Conservation (phyloP, 2,329 filamentous ascomycete genomes). For the Colletotrichum sp. region DNA sequence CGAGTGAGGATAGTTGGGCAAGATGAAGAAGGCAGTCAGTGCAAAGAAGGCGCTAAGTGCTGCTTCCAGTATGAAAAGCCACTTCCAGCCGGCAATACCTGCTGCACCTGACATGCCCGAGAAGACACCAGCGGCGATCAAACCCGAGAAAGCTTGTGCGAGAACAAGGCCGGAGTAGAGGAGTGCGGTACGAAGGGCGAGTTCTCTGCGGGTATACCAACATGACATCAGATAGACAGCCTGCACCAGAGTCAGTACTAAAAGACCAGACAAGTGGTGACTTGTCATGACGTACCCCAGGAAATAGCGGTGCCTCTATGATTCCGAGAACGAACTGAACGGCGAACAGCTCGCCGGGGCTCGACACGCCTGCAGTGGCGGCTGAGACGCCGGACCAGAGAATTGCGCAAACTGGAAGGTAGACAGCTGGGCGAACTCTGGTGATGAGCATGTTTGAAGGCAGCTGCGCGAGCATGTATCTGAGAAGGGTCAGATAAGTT, state of each 20-base stretch:
- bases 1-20: constrained; percentile 41
- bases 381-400: constrained; percentile 20
- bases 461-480: constrained; percentile 66
- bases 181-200: constrained; percentile 46
- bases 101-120: constrained; percentile 28
- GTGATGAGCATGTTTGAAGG: constrained; percentile 65
- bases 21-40: constrained; percentile 35
- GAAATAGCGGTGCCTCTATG: constrained; percentile 21
- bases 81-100: constrained; percentile 32
- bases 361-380: constrained; percentile 4
- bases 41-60: constrained; percentile 31
- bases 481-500: constrained; percentile 22
- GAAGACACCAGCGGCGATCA: constrained; percentile 49
- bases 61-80: constrained; percentile 37
- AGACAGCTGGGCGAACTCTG: constrained; percentile 55
- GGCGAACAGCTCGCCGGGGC: constrained; percentile 6
- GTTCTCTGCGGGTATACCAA: constrained; percentile 58
- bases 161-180: constrained; percentile 45
- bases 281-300: constrained; percentile 6
- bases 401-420: constrained; percentile 37
- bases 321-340: constrained; percentile 22
- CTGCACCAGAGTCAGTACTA: not conserved
- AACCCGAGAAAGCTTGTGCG: constrained; percentile 43
- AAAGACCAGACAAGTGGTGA: too few species aligned
- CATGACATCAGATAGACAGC: constrained; percentile 48